Conservation (phyloP, 177 flowering plant species). For the Vitis hybrid region DNA sequence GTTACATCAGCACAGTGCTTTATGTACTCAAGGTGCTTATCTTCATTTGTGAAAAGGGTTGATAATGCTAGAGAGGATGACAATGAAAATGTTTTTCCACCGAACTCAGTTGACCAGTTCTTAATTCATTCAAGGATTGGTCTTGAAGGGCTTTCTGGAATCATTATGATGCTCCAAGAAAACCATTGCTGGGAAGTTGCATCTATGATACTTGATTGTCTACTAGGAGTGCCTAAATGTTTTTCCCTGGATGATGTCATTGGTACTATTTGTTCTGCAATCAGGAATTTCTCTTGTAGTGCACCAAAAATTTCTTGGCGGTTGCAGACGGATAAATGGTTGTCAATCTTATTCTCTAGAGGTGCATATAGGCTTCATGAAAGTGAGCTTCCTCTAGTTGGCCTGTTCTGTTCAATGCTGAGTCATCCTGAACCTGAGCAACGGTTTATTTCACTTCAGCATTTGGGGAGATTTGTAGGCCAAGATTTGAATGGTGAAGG, state of each 20-base stretch:
- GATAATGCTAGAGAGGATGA: slow-evolving; percentile 25
- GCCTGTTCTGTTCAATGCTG: slow-evolving; percentile 57
- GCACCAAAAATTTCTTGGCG: slow-evolving; percentile 83
- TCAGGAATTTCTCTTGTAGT: slow-evolving; percentile 48
- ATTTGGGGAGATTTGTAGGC: slow-evolving; percentile 60
- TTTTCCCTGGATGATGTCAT: slow-evolving; percentile 52
- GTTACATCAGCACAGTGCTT: slow-evolving; percentile 54
- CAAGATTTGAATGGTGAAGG: slow-evolving; percentile 38
- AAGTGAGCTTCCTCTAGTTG: slow-evolving; percentile 45
- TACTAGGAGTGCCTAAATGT: slow-evolving; percentile 52
- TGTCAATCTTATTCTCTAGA: slow-evolving; percentile 53
- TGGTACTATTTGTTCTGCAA: slow-evolving; percentile 49
- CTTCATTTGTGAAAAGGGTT: slow-evolving; percentile 34
- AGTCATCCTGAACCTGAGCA: slow-evolving; percentile 88
- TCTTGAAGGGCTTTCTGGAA: slow-evolving; percentile 54
- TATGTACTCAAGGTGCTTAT: slow-evolving; percentile 56
- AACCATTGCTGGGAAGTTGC: slow-evolving; percentile 80
- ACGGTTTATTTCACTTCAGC: slow-evolving; percentile 61
- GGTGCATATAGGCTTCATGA: slow-evolving; percentile 39
- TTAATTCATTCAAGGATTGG: slow-evolving; percentile 52
- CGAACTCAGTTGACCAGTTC: slow-evolving; percentile 24
- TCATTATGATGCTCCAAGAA: slow-evolving; percentile 40
- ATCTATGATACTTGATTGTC: slow-evolving; percentile 65
- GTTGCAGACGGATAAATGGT: slow-evolving; percentile 71
- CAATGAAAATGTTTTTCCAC: slow-evolving; percentile 17